Percentiles rank a stretch among this genome's conserved stretches.
Evolutionary conservation across 352 stramenopile genomes (phyloP).

Genomic region (Globisporangium heterothallicum): DNA sequence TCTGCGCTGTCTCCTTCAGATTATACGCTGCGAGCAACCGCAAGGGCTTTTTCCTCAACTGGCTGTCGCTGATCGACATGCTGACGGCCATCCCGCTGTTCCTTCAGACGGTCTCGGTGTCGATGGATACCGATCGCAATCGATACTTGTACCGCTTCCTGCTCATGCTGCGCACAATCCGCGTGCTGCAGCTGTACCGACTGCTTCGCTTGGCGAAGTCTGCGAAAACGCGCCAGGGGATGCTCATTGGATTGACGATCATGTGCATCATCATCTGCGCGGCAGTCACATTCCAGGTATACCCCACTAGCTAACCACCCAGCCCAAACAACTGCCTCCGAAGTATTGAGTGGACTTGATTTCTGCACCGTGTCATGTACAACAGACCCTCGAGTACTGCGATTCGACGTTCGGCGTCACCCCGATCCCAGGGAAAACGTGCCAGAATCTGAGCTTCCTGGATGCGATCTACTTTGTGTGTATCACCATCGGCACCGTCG

Average conservation of each 20-base stretch:
- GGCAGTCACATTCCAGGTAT: slow-evolving; percentile 52
- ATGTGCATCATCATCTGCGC: slow-evolving; percentile 61
- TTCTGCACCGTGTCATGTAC: too few species aligned
- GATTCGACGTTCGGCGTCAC: slow-evolving; percentile 19
- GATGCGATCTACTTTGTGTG: slow-evolving; percentile 81
- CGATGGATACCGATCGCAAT: slow-evolving; percentile 11
- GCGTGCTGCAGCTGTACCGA: slow-evolving; percentile 60
- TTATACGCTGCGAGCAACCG: slow-evolving; percentile 66
- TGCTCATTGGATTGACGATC: slow-evolving; percentile 48
- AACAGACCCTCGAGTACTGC: slow-evolving; percentile 65
- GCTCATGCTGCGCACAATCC: slow-evolving; percentile 53
- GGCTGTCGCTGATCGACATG: slow-evolving; percentile 58
- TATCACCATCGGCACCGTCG: slow-evolving; percentile 80
- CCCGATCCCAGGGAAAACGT: slow-evolving; percentile 27
- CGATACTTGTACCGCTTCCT: slow-evolving; percentile 56
- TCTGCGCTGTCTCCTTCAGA: too few species aligned
- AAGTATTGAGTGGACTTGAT: too few species aligned
- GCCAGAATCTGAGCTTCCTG: slow-evolving; percentile 69
- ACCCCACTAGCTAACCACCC: too few species aligned
- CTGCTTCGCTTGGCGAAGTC: slow-evolving; percentile 51
- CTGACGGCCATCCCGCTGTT: slow-evolving; percentile 43
- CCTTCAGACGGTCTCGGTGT: slow-evolving; percentile 27
- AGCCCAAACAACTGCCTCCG: too few species aligned
- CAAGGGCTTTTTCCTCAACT: slow-evolving; percentile 44
- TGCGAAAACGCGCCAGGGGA: slow-evolving; percentile 45